A percentile compares a stretch with the other conserved stretches of the same genome.
phyloP scores from a whole-genome alignment of 257 asterid species.

The Eucommia ulmoides region DNA sequence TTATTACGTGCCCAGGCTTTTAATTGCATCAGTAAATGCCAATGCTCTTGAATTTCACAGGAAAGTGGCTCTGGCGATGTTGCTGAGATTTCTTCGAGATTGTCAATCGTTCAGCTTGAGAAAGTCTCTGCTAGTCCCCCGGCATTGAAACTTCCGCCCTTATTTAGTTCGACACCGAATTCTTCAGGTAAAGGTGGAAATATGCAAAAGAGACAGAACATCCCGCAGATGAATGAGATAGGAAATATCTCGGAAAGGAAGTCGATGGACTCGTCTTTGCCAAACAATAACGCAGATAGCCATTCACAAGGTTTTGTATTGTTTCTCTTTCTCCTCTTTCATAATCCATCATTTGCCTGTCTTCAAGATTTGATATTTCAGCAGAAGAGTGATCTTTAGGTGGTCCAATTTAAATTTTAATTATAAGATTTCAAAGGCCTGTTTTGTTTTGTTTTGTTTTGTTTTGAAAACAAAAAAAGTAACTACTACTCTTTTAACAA shows the following conservation, averaged over 20 bases:
- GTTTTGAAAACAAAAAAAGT: no score
- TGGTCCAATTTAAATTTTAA: no score
- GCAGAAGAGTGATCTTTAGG: no score
- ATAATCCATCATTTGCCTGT: no score
- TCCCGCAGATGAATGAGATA: conserved; percentile 35
- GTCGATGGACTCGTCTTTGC: conserved; percentile 34
- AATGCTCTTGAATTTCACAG: conserved; percentile 27
- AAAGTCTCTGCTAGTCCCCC: conserved; percentile 66
- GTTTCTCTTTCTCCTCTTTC: background rate
- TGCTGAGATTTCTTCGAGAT: conserved; percentile 57
- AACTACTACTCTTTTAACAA: no score
- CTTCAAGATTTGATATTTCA: no score
- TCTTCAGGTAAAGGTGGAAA: conserved; percentile 81
- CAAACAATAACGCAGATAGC: conserved; percentile 29
- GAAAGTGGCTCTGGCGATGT: conserved; percentile 60
- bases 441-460: no score
- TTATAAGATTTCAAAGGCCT: no score
- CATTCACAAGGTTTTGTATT: conserved; percentile 42
- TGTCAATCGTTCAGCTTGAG: conserved; percentile 76
- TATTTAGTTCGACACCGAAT: conserved; percentile 80
- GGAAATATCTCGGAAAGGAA: conserved; percentile 44
- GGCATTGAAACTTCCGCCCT: conserved; percentile 84
- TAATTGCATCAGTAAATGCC: no score
- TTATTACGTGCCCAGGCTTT: no score
- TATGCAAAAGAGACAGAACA: conserved; percentile 53